phyloP scores from a whole-genome alignment of 768 basidiomycete species.

The Phylloporus rhodoxanthus region DNA sequence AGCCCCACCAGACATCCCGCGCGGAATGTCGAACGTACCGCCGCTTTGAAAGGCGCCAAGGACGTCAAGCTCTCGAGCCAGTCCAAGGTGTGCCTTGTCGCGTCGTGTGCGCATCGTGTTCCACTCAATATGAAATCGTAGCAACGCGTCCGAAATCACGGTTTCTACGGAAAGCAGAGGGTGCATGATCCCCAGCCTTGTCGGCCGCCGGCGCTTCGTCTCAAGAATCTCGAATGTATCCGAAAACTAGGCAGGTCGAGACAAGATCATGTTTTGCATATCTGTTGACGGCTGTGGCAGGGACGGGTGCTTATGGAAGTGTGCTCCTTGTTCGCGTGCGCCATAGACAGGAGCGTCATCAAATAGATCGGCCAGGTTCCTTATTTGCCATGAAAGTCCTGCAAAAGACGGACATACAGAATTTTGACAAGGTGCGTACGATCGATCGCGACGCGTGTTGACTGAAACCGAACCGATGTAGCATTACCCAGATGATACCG shows the following conservation, averaged over 20 bases:
- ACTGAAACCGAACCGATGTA: conserved; percentile 7
- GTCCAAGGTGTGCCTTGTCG: conserved; percentile 2
- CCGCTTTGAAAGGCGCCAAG: neutral
- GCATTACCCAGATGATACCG: conserved; percentile 27
- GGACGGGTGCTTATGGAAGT: conserved; percentile 37
- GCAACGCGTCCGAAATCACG: conserved; percentile 12
- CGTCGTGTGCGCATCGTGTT: neutral
- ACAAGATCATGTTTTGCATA: neutral
- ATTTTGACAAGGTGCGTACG: conserved; percentile 26
- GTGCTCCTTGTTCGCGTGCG: conserved; percentile 39
- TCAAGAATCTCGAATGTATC: conserved; percentile 40
- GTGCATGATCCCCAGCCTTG: conserved; percentile 28
- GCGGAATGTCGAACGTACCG: neutral
- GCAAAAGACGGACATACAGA: conserved; percentile 32
- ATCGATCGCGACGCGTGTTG: neutral
- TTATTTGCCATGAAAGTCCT: conserved; percentile 45
- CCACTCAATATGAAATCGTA: conserved; percentile 6
- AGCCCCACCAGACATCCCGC: neutral
- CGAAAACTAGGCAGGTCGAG: conserved; percentile 34
- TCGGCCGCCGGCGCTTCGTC: conserved; percentile 33
- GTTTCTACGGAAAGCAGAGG: conserved; percentile 1
- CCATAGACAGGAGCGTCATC: conserved; percentile 23
- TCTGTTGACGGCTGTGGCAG: conserved; percentile 22
- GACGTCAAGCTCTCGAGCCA: neutral
- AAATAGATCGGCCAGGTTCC: conserved; percentile 32